Evolutionary conservation across 75 land plant genomes (phyloP), one percentile per base, ranked within the genome.

Genomic region (Pinus albicaulis): DNA sequence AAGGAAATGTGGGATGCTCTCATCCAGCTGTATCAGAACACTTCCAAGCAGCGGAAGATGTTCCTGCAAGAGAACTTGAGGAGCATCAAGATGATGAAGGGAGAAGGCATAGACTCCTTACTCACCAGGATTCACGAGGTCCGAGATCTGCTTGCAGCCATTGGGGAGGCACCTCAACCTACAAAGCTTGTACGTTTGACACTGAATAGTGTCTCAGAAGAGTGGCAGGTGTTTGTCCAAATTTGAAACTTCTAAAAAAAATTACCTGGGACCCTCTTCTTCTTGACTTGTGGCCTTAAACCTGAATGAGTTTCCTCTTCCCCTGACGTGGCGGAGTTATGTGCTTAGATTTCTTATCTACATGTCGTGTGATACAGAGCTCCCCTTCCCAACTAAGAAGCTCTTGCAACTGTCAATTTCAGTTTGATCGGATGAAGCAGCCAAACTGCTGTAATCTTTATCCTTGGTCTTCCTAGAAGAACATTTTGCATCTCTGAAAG

Each of bases 351-450:
- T 61, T 71, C 56, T 26, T 72, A 72, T 65, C 48, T 34, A 7
- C 38, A 63, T 78, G 56, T 73, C 57, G 44, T 74, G 62, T 69
- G 20, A 57, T 28, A 56, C 77, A 44, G 55, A 80, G 73, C 26
- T 88, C 72, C 14, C 82, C 69, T 3, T 76, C 64, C 75, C 88
- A 82, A 56, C 24, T 55, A 28, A 82, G 53, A 24, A 82, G 23
- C 48, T 86, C 82, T 74, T 77, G 64, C 75, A 86, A 14, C 74
- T 57, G 22, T 86, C 84, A 22, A 82, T 25, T 20, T 64, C 31
- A 44, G 41, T 57, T 70, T 61, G 66, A 38, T 38, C 41, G 5
- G 77, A 56, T 55, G 14, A 8, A 38, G 5, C 41, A 57, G 41
- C 25, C 17, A n/a, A 15, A 23, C 2, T 73, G 76, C 38, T 53